Conservation (phyloP, 176 grass and related monocot species). For the Musa itinerans region DNA sequence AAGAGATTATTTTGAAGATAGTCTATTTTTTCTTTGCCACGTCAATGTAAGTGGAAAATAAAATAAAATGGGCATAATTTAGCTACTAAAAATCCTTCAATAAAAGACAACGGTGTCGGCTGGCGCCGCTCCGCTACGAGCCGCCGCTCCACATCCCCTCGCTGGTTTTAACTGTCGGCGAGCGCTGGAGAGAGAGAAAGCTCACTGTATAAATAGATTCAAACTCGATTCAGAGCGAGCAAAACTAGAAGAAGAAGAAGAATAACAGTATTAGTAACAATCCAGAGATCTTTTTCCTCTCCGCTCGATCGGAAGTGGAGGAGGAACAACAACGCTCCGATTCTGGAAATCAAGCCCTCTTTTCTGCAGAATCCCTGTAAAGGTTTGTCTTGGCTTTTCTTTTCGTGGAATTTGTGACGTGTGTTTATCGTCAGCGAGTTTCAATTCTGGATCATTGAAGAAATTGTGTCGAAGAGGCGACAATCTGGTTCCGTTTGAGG, state of each 20-base stretch:
- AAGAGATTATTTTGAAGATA: background rate
- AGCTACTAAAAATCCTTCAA: too few species aligned
- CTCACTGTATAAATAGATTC: background rate
- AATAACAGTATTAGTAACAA: background rate
- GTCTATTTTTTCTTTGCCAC: background rate
- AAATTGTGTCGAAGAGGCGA: background rate
- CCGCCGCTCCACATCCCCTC: background rate
- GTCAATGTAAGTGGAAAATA: background rate
- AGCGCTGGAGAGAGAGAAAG: background rate
- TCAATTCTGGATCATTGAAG: too few species aligned
- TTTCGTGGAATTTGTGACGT: background rate
- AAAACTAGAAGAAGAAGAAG: background rate
- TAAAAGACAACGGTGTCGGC: constrained; percentile 10
- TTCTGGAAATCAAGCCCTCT: background rate
- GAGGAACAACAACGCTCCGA: background rate
- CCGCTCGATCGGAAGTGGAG: constrained; percentile 7
- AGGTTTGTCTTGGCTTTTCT: constrained; percentile 7
- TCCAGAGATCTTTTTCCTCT: background rate
- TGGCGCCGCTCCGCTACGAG: constrained; percentile 14
- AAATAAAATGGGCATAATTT: too few species aligned
- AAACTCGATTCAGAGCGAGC: background rate
- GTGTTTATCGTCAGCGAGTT: too few species aligned
- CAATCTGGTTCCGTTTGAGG: constrained; percentile 1
- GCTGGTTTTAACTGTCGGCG: constrained; percentile 12
- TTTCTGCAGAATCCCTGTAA: background rate